These are phyloP conservation scores for Ogataea philodendri DNA, from an alignment of 805 yeast species.

Conservation along the genomic window DNA sequence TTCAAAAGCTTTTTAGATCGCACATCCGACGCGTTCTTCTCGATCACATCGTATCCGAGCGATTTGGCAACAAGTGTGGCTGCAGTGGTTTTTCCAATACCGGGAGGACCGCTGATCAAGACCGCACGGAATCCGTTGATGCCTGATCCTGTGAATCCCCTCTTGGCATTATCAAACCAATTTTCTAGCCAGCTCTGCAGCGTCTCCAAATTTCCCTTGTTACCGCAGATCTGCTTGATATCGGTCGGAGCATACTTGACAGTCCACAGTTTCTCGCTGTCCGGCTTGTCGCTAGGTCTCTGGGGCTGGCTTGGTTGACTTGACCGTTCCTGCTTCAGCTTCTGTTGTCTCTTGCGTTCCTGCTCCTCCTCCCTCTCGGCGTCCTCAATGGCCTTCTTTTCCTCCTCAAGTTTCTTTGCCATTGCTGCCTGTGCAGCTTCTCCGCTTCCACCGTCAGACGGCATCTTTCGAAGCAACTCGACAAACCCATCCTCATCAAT, in stretches of 20 bases:
- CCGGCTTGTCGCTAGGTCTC: constrained; percentile 39
- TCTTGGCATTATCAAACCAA: constrained; percentile 64
- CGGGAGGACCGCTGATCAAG: constrained; percentile 84
- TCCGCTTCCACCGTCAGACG: constrained; percentile 90
- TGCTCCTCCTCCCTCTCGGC: constrained; percentile 46
- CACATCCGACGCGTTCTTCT: constrained; percentile 85
- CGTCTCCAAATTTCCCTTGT: constrained; percentile 68
- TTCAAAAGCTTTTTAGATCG: constrained; percentile 79
- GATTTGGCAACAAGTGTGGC: constrained; percentile 72
- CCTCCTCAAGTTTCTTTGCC: constrained; percentile 67
- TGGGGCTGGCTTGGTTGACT: constrained; percentile 17
- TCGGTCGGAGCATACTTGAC: constrained; percentile 84
- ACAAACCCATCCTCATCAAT: constrained; percentile 85
- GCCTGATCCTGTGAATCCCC: constrained; percentile 63
- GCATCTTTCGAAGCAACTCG: constrained; percentile 72
- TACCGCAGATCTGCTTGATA: constrained; percentile 83
- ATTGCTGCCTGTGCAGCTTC: constrained; percentile 71
- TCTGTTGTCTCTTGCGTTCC: constrained; percentile 29
- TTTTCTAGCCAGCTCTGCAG: constrained; percentile 70
- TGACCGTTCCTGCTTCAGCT: constrained; percentile 26
- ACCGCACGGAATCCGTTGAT: constrained; percentile 76
- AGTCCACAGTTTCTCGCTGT: constrained; percentile 82
- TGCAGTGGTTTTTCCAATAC: constrained; percentile 80
- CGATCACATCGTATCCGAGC: constrained; percentile 70
- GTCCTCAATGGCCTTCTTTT: constrained; percentile 50